Percentiles rank a stretch among this genome's conserved stretches.
Conservation (phyloP, 1,284 basidiomycete species). For the Microbotryum intermedium region DNA sequence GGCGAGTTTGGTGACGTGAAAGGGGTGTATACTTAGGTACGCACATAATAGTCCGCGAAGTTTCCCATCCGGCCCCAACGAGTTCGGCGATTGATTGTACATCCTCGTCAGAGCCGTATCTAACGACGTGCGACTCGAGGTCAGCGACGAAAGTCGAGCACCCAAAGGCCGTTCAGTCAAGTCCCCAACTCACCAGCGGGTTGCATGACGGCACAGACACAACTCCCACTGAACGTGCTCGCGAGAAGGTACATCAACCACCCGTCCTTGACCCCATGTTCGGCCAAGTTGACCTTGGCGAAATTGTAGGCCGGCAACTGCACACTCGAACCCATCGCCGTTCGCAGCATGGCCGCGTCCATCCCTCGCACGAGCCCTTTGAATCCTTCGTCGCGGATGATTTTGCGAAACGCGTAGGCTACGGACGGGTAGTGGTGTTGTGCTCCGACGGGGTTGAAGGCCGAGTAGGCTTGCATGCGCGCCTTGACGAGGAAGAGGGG, state of each 20-base stretch:
- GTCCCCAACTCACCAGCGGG: slow-evolving; percentile 37
- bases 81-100: slow-evolving; percentile 66
- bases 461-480: slow-evolving; percentile 93
- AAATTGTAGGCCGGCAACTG: slow-evolving; percentile 95
- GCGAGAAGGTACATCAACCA: slow-evolving; percentile 81
- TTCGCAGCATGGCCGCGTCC: slow-evolving; percentile 85
- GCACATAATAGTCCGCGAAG: slow-evolving; percentile 70
- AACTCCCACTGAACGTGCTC: slow-evolving; percentile 79
- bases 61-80: slow-evolving; percentile 48
- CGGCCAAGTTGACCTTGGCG: slow-evolving; percentile 67
- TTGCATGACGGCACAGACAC: slow-evolving; percentile 54
- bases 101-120: slow-evolving; percentile 74
- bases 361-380: slow-evolving; percentile 80
- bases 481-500: slow-evolving; percentile 95
- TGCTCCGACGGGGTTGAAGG: slow-evolving; percentile 82
- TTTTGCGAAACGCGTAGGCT: slow-evolving; percentile 68
- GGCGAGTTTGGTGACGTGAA: background rate
- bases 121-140: slow-evolving; percentile 34
- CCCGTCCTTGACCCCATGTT: slow-evolving; percentile 60
- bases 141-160: background rate
- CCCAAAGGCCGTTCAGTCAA: background rate
- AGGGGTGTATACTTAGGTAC: slow-evolving; percentile 3
- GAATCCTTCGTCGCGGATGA: slow-evolving; percentile 66
- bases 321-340: slow-evolving; percentile 84
- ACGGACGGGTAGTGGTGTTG: slow-evolving; percentile 85